A percentile compares a stretch with the other conserved stretches of the same genome.
phyloP scores from a whole-genome alignment of 345 rosid species.

The Gossypium rotundifolium region DNA sequence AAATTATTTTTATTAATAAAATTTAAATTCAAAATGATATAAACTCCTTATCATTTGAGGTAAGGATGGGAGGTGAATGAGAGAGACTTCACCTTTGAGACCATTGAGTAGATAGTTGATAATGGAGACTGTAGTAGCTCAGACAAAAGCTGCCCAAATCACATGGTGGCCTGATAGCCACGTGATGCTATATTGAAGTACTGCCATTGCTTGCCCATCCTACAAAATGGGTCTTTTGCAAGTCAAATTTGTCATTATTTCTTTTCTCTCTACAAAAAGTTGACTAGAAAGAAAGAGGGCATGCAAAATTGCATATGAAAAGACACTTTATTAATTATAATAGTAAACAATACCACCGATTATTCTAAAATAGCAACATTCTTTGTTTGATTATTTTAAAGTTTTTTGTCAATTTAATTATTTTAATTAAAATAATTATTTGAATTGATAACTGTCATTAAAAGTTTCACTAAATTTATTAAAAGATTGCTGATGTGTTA shows the following conservation, averaged over 20 bases:
- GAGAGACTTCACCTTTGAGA: neutral
- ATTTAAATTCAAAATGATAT: too few relatives aligned
- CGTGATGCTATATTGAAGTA: neutral
- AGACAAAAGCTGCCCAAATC: constrained; percentile 22
- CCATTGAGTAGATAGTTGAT: neutral
- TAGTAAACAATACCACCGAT: too few relatives aligned
- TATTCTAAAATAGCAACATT: too few relatives aligned
- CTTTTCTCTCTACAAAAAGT: too few relatives aligned
- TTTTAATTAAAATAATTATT: too few relatives aligned
- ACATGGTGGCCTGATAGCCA: constrained; percentile 9
- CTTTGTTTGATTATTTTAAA: too few relatives aligned
- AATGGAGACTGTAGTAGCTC: neutral
- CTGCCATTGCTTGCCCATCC: neutral
- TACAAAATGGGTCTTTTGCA: neutral
- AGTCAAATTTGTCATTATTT: too few relatives aligned
- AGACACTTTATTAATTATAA: too few relatives aligned
- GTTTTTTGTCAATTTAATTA: accelerated
- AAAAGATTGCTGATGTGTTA: accelerated
- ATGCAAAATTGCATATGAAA: too few relatives aligned
- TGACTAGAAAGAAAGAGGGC: too few relatives aligned
- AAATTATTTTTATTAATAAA: too few relatives aligned
- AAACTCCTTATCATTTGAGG: too few relatives aligned
- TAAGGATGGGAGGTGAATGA: neutral
- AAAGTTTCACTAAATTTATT: accelerated
- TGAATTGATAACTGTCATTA: accelerated